Conservation (phyloP, 75 land plant genomes). For the Selaginella moellendorffii region DNA sequence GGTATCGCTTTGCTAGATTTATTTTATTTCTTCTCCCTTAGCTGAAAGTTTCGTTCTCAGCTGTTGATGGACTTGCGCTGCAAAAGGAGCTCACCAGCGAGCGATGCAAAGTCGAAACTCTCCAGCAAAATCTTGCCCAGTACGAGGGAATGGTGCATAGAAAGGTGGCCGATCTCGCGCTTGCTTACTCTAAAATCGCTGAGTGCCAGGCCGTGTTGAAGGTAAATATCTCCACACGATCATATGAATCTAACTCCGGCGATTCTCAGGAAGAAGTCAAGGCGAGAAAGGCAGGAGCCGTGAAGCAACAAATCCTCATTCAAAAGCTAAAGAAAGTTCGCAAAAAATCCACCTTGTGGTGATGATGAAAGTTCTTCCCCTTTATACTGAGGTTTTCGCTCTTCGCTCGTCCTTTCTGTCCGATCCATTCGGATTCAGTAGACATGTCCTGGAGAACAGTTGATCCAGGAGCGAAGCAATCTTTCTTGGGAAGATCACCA, state of each 20-base stretch:
- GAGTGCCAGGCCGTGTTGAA: conserved; percentile 15
- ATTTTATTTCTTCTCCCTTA: neutral
- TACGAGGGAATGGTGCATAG: conserved; percentile 11
- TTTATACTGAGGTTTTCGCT: too few relatives aligned
- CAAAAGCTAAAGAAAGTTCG: conserved; percentile 18
- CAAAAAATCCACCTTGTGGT: too few relatives aligned
- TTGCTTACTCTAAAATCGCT: conserved; percentile 6
- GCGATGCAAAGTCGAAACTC: conserved; percentile 11
- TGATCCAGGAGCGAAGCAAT: too few relatives aligned
- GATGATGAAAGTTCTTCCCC: too few relatives aligned
- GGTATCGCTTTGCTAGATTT: conserved; percentile 11
- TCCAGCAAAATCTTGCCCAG: conserved; percentile 16
- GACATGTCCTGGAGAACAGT: too few relatives aligned
- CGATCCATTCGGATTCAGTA: too few relatives aligned
- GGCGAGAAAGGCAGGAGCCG: conserved; percentile 10
- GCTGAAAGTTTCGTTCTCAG: conserved; percentile 2
- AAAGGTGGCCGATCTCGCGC: conserved; percentile 12
- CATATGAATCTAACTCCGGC: neutral
- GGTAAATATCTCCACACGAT: conserved; percentile 7
- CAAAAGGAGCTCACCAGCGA: conserved; percentile 11
- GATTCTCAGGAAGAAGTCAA: conserved; percentile 16
- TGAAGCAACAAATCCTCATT: conserved; percentile 15
- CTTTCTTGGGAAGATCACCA: too few relatives aligned
- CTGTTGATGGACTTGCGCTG: conserved; percentile 15
- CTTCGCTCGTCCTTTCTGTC: too few relatives aligned